phyloP scores from a whole-genome alignment of 768 basidiomycete species.

The Cystoderma amianthinum region DNA sequence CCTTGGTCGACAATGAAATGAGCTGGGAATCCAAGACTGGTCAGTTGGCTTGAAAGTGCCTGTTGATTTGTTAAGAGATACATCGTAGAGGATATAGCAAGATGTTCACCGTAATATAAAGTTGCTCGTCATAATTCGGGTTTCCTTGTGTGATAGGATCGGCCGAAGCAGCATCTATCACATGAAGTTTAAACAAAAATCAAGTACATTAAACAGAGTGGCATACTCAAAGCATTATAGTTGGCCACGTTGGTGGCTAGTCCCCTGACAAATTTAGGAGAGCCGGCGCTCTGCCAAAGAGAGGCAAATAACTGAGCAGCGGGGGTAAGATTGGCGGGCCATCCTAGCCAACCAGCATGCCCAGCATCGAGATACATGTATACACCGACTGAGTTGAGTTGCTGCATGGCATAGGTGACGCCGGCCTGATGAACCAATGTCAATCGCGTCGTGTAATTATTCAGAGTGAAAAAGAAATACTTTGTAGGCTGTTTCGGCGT shows the following conservation, averaged over 20 bases:
- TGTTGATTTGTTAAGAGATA: constrained; percentile 6
- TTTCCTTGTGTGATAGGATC: constrained; percentile 59
- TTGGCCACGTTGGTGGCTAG: constrained; percentile 54
- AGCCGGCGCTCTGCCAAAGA: constrained; percentile 43
- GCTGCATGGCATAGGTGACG: constrained; percentile 49
- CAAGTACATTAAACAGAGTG: constrained; percentile 14
- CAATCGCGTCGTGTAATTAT: no score
- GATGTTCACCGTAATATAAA: constrained; percentile 43
- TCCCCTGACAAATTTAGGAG: constrained; percentile 52
- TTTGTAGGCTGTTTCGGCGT: constrained; percentile 46
- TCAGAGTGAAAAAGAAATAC: no score
- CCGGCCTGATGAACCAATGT: constrained; percentile 22
- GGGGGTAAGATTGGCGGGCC: constrained; percentile 56
- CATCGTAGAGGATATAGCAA: background rate
- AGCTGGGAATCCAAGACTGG: constrained; percentile 40
- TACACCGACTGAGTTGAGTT: constrained; percentile 47
- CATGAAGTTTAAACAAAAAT: no score
- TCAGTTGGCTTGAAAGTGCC: constrained; percentile 43
- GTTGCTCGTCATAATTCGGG: constrained; percentile 54
- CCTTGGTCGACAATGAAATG: constrained; percentile 66
- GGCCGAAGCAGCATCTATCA: constrained; percentile 35
- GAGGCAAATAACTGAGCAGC: constrained; percentile 48
- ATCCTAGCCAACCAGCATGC: constrained; percentile 63
- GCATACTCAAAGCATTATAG: constrained; percentile 32
- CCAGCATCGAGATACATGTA: constrained; percentile 60